These are phyloP conservation scores for Starmera quercuum DNA, from an alignment of 805 yeast species.

Conservation along the genomic window DNA sequence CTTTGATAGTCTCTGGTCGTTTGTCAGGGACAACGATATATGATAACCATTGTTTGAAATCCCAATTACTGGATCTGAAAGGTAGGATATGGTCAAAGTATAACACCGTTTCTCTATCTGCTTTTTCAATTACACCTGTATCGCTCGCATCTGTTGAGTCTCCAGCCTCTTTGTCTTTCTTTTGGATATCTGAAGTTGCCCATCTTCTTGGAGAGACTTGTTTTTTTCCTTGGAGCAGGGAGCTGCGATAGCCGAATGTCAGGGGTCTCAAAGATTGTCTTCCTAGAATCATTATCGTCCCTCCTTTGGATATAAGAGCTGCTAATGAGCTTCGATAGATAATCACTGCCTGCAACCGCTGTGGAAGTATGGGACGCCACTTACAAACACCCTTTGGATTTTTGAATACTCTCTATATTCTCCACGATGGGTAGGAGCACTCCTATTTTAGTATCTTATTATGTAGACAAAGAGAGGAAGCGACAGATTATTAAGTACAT, in stretches of 20 bases:
- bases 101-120: slow-evolving; percentile 40
- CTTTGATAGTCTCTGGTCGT: slow-evolving; percentile 31
- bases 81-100: slow-evolving; percentile 54
- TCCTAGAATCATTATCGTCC: background rate
- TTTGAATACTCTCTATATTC: too few relatives aligned
- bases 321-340: too few relatives aligned
- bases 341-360: too few relatives aligned
- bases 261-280: background rate
- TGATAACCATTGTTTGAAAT: slow-evolving; percentile 35
- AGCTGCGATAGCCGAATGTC: too few relatives aligned
- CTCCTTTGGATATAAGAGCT: background rate
- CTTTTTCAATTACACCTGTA: slow-evolving; percentile 49
- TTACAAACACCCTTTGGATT: too few relatives aligned
- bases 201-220: slow-evolving; percentile 12
- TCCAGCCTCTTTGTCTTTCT: slow-evolving; percentile 41
- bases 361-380: too few relatives aligned
- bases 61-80: slow-evolving; percentile 35
- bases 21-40: slow-evolving; percentile 27
- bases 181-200: slow-evolving; percentile 32
- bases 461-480: too few relatives aligned
- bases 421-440: too few relatives aligned
- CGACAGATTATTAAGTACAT: too few relatives aligned
- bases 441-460: too few relatives aligned
- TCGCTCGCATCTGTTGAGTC: slow-evolving; percentile 46
- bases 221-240: background rate